These are phyloP conservation scores for Paxillus involutus DNA, from an alignment of 768 basidiomycete species.

Conservation along the genomic window DNA sequence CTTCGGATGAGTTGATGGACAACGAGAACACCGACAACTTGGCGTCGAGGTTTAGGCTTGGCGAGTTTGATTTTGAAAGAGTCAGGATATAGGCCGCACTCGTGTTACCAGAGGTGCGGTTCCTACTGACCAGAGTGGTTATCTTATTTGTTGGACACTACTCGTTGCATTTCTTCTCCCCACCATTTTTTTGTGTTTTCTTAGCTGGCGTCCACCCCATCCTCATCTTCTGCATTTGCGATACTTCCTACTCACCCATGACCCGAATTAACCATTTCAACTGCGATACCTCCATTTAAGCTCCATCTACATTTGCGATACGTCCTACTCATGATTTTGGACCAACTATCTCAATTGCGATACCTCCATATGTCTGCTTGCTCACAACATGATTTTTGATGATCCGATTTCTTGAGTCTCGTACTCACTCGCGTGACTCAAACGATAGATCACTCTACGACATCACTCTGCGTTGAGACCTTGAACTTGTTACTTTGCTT, in stretches of 20 bases:
- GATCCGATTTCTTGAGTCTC: too few species aligned
- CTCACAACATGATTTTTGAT: too few species aligned
- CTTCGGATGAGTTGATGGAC: conserved; percentile 2
- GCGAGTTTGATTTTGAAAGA: conserved; percentile 23
- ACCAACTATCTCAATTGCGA: too few species aligned
- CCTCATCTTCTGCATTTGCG: background rate
- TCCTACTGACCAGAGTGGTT: background rate
- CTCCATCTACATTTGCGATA: too few species aligned
- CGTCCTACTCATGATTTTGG: too few species aligned
- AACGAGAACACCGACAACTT: conserved; percentile 10
- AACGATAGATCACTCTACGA: too few species aligned
- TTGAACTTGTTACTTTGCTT: too few species aligned
- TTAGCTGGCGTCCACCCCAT: background rate
- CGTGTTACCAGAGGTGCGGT: background rate
- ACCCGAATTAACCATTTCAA: background rate
- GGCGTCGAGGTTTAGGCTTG: conserved; percentile 12
- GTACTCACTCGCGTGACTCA: too few species aligned
- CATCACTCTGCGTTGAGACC: too few species aligned
- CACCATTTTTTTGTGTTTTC: background rate
- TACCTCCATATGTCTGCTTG: too few species aligned
- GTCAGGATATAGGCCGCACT: background rate
- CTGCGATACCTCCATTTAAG: background rate
- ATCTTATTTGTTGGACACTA: background rate
- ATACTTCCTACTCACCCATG: background rate
- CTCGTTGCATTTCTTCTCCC: too few species aligned